Base-by-base conservation (phyloP, 768 basidiomycete species). In the Strobilomyces confusus region DNA sequence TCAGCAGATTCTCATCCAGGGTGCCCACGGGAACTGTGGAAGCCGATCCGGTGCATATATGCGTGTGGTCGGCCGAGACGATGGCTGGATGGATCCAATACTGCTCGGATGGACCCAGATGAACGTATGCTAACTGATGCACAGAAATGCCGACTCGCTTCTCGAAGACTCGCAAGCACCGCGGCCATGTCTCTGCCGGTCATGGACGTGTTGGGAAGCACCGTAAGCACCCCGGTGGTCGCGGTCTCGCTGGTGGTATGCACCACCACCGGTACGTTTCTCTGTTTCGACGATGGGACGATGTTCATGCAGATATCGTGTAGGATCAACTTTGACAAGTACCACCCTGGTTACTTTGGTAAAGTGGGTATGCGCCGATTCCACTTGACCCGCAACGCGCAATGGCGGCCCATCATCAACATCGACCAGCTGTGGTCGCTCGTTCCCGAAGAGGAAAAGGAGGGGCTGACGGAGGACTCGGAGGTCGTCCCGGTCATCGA, bases 131-230 rank as follows among this genome's bases (percentile, higher is more conserved):
- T 64, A 44, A 66, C 60, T 25, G 48, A 60, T 33, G 50, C 41
- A 54, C 46, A 50, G 75, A 77, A 75, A 98, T 97, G 97, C 97
- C 97, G 74, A 92, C 95, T 73, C 93, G 82, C 72, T 80, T 94
- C 79, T 81, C 87, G 67, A 98, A 98, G 78, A 98, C 95, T 75
- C 88, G 95, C 78, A 99, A 99, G 79, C 95, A 97, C 78, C 86
- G 95, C 70, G 95, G 95, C 67, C 95, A 98, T 80, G 95, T 99
- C 67, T 99, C 95, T 63, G 94, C 95, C 72, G 97, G 97, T 79
- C 89, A 98, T 77, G 97, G 97, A 74, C 95, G 97, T 89, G 92
- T 99, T 70, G 97, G 97, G 65, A 98, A 98, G 85, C 97, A 99
- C 85, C 90, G 97, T 75, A 98, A 98, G 77, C 95, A 98, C 73